phyloP scores from a whole-genome alignment of 148 eudicot genomes.

The Persicaria maculosa region DNA sequence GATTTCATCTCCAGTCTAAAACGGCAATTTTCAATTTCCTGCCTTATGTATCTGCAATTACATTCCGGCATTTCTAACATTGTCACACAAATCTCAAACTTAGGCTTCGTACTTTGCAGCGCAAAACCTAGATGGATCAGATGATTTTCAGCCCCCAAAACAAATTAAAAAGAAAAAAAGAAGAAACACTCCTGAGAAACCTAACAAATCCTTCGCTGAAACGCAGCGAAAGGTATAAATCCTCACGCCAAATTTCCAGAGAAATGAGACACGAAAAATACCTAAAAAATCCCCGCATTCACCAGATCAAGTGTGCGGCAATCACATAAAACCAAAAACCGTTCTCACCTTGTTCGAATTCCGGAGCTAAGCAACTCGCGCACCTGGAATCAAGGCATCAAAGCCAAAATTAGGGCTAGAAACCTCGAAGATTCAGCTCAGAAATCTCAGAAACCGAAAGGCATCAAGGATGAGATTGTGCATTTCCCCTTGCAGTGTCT shows the following conservation, averaged over 20 bases:
- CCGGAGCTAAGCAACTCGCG: not conserved
- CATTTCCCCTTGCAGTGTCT: constrained; percentile 5
- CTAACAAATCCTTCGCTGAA: not conserved
- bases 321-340: not conserved
- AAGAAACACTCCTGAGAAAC: not conserved
- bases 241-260: not conserved
- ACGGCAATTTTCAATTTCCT: not conserved
- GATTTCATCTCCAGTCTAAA: not conserved
- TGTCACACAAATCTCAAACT: not conserved
- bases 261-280: not conserved
- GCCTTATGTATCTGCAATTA: not conserved
- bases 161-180: not conserved
- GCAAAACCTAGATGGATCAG: not conserved
- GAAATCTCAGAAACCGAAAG: constrained; percentile 5
- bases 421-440: not conserved
- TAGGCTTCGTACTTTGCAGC: not conserved
- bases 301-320: not conserved
- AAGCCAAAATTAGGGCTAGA: not conserved
- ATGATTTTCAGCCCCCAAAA: not conserved
- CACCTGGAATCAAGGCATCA: not conserved
- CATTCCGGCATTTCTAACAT: not conserved
- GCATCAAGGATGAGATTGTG: constrained; percentile 1
- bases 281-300: not conserved
- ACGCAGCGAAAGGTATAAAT: not conserved
- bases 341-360: constrained; percentile 3